Percentiles rank a stretch among this genome's conserved stretches.
Conservation (phyloP, 1,284 basidiomycete genomes). For the Moesziomyces antarcticus region DNA sequence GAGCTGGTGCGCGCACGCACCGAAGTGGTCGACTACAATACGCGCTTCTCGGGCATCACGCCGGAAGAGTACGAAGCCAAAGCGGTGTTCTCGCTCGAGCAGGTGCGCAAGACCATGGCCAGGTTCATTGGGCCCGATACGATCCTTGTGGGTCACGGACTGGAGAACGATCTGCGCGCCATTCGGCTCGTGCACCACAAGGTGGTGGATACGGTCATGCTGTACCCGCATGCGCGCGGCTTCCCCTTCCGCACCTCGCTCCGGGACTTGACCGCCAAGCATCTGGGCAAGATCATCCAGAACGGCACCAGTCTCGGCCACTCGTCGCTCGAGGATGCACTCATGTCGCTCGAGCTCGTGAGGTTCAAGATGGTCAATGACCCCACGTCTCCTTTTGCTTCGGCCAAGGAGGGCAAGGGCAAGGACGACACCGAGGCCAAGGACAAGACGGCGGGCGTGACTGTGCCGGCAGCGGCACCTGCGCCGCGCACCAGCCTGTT, state of each 20-base stretch:
- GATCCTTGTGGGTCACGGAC: constrained; percentile 62
- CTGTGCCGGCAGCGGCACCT: constrained; percentile 12
- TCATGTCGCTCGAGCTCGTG: constrained; percentile 57
- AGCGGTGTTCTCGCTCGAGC: constrained; percentile 43
- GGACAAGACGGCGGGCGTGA: constrained; percentile 23
- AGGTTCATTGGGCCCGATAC: constrained; percentile 56
- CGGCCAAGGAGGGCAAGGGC: neutral
- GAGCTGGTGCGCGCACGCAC: constrained; percentile 50
- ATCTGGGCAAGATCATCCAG: constrained; percentile 63
- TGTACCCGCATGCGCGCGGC: constrained; percentile 61
- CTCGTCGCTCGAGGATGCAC: constrained; percentile 61
- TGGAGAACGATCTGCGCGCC: constrained; percentile 64
- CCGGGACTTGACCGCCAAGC: constrained; percentile 51
- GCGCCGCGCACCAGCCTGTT: constrained; percentile 31
- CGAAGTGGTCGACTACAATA: constrained; percentile 63
- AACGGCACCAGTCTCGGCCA: constrained; percentile 55
- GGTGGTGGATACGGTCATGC: constrained; percentile 60
- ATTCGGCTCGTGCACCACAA: constrained; percentile 57
- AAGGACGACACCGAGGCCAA: neutral
- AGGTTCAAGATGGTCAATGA: constrained; percentile 49
- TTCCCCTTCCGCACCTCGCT: constrained; percentile 61
- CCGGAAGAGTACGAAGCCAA: constrained; percentile 45
- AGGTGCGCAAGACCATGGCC: constrained; percentile 47
- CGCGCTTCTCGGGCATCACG: constrained; percentile 63
- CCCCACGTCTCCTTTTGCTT: constrained; percentile 31